Evolutionary conservation across 2,329 filamentous ascomycete genomes (phyloP).

Genomic region (Fusarium agapanthi): DNA sequence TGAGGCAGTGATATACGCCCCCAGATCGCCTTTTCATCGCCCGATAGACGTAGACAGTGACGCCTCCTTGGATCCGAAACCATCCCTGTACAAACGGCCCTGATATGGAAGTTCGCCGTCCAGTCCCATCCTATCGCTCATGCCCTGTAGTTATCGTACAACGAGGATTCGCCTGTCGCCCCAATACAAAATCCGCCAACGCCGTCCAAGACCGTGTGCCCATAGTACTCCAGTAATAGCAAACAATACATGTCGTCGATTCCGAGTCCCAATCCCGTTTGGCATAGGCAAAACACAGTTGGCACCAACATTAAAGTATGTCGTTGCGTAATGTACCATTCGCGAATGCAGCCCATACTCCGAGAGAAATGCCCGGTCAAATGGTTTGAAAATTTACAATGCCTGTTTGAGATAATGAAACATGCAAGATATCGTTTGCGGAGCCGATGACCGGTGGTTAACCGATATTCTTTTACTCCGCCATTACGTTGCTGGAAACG

Average conservation of each 20-base stretch:
- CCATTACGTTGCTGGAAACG: conserved; percentile 30
- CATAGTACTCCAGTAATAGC: conserved; percentile 41
- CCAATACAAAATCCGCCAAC: conserved; percentile 43
- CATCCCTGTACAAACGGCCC: conserved; percentile 5
- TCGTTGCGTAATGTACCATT: conserved; percentile 34
- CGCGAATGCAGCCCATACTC: conserved; percentile 35
- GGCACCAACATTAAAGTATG: conserved; percentile 36
- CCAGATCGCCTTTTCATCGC: conserved; percentile 1
- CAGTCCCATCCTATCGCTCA: conserved; percentile 25
- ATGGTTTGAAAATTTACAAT: conserved; percentile 43
- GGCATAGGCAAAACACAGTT: conserved; percentile 27
- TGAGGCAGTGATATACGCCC: not conserved
- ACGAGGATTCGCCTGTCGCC: conserved; percentile 38
- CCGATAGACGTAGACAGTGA: not conserved
- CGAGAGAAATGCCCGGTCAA: conserved; percentile 31
- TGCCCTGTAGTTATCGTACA: conserved; percentile 45
- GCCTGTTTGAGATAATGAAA: conserved; percentile 33
- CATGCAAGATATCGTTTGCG: conserved; percentile 27
- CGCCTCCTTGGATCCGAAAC: conserved; percentile 20
- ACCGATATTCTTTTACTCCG: conserved; percentile 9
- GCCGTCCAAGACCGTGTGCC: conserved; percentile 41
- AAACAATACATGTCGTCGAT: conserved; percentile 36
- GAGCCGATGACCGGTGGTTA: not conserved
- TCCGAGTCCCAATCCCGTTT: conserved; percentile 23
- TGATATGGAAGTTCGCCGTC: not conserved